phyloP scores from a whole-genome alignment of 805 yeast genomes.

The Lipomyces sp. region DNA sequence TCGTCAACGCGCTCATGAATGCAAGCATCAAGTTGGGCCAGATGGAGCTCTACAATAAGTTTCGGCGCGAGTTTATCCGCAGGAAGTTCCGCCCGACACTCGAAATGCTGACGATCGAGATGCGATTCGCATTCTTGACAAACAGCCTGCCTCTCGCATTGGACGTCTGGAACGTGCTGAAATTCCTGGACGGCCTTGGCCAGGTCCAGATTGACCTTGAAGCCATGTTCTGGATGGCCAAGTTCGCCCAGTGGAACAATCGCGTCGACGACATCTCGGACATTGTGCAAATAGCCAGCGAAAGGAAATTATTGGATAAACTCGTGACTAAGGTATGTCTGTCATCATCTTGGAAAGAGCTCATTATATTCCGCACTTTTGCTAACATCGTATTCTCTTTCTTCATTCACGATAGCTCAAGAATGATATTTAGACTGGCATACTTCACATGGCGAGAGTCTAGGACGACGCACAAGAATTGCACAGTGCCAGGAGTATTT shows the following conservation, averaged over 20 bases:
- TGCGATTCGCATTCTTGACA: constrained; percentile 13
- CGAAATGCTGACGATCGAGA: constrained; percentile 9
- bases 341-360: not conserved
- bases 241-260: constrained; percentile 2
- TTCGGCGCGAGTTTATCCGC: constrained; percentile 14
- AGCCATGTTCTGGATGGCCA: constrained; percentile 14
- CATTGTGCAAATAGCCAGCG: constrained; percentile 7
- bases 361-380: too few relatives aligned
- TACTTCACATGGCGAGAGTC: too few relatives aligned
- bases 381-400: too few relatives aligned
- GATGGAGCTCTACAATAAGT: constrained; percentile 6
- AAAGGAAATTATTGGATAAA: not conserved
- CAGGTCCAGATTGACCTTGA: not conserved
- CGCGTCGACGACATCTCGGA: constrained; percentile 2
- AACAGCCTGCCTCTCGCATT: constrained; percentile 4
- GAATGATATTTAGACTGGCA: too few relatives aligned
- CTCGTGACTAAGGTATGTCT: constrained; percentile 4
- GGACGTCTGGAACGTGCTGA: constrained; percentile 11
- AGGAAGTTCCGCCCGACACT: constrained; percentile 10
- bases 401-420: too few relatives aligned
- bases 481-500: too few relatives aligned
- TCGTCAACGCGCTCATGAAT: constrained; percentile 12
- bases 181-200: constrained; percentile 2
- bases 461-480: too few relatives aligned
- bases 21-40: constrained; percentile 13